Conservation (phyloP, 2,329 filamentous ascomycete genomes). For the Aspergillus oerlinghausenensis region DNA sequence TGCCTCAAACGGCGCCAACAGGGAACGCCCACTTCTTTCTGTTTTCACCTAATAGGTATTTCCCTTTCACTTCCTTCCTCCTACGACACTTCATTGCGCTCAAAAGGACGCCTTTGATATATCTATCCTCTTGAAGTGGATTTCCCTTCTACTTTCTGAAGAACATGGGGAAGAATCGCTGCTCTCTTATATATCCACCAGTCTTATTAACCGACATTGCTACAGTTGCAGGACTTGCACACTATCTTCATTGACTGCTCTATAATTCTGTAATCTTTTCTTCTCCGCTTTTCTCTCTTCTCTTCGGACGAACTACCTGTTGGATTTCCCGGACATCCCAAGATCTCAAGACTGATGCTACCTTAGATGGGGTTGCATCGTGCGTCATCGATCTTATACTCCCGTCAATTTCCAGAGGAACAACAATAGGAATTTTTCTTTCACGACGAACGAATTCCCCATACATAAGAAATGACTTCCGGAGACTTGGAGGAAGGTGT, state of each 20-base stretch:
- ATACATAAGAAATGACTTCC: neutral
- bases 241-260: neutral
- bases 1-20: neutral
- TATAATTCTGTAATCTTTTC: neutral
- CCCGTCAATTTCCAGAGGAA: neutral
- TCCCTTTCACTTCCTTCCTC: neutral
- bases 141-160: neutral
- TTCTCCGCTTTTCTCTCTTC: neutral
- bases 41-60: neutral
- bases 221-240: neutral
- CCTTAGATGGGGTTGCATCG: neutral
- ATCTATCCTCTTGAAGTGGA: neutral
- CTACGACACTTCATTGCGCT: neutral
- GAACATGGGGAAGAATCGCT: neutral
- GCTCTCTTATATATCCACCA: neutral
- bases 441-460: neutral
- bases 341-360: neutral
- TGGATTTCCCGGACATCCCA: neutral
- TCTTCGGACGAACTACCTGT: neutral
- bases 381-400: neutral
- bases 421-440: neutral
- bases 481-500: conserved; percentile 5
- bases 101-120: neutral
- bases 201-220: neutral
- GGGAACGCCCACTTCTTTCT: neutral